Percentiles rank a stretch among this genome's conserved stretches.
Conservation (phyloP, 495 filamentous ascomycete species). For the Annulohypoxylon maeteangense region DNA sequence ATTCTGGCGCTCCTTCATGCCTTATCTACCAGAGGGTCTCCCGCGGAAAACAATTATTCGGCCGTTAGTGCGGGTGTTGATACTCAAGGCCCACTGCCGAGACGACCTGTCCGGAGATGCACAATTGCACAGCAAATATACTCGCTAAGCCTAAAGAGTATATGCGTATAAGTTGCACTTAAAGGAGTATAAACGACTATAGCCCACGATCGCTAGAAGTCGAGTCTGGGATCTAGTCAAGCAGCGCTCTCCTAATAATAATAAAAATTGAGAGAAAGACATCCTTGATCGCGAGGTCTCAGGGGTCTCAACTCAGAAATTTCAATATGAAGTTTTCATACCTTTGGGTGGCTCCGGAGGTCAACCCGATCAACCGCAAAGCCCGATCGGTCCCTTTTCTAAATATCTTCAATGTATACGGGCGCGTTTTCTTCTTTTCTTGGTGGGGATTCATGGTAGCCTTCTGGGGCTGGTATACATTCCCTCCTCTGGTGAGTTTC, state of each 20-base stretch:
- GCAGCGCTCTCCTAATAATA: not conserved
- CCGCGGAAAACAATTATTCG: slow-evolving; percentile 44
- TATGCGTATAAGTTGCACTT: slow-evolving; percentile 11
- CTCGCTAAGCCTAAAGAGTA: slow-evolving; percentile 15
- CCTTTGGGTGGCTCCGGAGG: slow-evolving; percentile 67
- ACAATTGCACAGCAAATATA: slow-evolving; percentile 35
- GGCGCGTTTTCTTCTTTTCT: slow-evolving; percentile 92
- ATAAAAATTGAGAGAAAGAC: not conserved
- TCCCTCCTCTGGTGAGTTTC: slow-evolving; percentile 78
- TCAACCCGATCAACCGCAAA: slow-evolving; percentile 84
- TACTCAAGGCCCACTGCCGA: slow-evolving; percentile 19
- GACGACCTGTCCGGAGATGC: slow-evolving; percentile 46
- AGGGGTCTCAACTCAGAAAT: not conserved
- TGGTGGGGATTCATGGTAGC: slow-evolving; percentile 97
- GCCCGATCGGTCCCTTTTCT: slow-evolving; percentile 82
- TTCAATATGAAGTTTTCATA: slow-evolving; percentile 53
- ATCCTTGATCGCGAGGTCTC: not conserved
- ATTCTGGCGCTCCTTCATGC: slow-evolving; percentile 10
- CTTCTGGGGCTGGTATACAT: slow-evolving; percentile 92
- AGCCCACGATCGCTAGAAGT: not conserved
- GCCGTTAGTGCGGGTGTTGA: slow-evolving; percentile 27
- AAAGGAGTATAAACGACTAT: slow-evolving; percentile 23
- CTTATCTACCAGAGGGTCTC: slow-evolving; percentile 36
- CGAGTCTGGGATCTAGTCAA: not conserved
- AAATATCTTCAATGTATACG: slow-evolving; percentile 81